These are phyloP conservation scores for Fusarium euwallaceae DNA, from an alignment of 2,329 filamentous ascomycete genomes.

Conservation along the genomic window DNA sequence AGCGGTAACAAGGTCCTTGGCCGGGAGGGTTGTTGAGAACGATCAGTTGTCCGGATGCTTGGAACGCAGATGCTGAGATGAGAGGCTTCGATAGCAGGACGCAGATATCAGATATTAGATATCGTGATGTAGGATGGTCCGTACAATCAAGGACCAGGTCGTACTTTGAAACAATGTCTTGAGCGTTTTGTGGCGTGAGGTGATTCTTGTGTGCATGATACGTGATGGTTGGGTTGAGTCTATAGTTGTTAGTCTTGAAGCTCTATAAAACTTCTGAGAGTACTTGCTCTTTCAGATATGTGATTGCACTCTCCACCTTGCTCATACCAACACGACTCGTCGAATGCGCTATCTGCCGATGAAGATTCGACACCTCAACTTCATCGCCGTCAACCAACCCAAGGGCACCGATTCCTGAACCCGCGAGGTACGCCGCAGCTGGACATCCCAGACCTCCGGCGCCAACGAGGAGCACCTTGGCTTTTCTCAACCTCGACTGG, in stretches of 20 bases:
- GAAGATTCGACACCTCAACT: constrained; percentile 91
- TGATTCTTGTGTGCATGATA: constrained; percentile 74
- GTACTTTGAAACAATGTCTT: constrained; percentile 75
- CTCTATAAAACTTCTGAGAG: background rate
- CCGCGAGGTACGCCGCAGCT: constrained; percentile 91
- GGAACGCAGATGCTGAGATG: constrained; percentile 89
- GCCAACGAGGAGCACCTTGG: constrained; percentile 84
- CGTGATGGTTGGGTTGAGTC: constrained; percentile 78
- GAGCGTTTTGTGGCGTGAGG: constrained; percentile 77
- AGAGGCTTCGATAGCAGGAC: constrained; percentile 84
- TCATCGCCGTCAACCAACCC: constrained; percentile 89
- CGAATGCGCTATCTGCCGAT: constrained; percentile 89
- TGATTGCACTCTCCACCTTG: constrained; percentile 84
- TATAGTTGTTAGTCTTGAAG: constrained; percentile 48
- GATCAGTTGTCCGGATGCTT: constrained; percentile 90
- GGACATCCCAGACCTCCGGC: constrained; percentile 93
- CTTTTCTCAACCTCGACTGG: constrained; percentile 78
- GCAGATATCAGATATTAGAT: constrained; percentile 91
- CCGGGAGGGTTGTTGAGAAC: constrained; percentile 87
- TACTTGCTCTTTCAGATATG: constrained; percentile 67
- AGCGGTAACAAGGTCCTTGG: constrained; percentile 88
- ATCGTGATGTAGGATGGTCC: constrained; percentile 91
- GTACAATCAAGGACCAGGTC: constrained; percentile 95
- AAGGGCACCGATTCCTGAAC: constrained; percentile 85
- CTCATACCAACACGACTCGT: constrained; percentile 77